These are phyloP conservation scores for Mangifera indica DNA, from an alignment of 345 rosid genomes.

Conservation along the genomic window DNA sequence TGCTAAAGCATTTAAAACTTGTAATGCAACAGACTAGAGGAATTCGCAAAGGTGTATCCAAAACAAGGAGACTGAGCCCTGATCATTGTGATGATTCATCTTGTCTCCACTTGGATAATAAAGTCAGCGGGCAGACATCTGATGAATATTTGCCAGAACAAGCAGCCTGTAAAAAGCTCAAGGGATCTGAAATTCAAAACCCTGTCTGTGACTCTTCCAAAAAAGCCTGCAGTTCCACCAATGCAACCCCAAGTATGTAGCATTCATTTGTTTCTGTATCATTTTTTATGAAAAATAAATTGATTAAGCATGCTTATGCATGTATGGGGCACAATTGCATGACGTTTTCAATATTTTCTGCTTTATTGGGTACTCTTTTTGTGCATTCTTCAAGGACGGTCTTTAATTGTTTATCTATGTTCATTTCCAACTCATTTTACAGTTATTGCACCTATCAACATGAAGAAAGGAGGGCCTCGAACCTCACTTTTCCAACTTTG, in stretches of 20 bases:
- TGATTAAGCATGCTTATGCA: neutral
- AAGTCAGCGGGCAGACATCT: slow-evolving; percentile 10
- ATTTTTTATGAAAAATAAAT: neutral
- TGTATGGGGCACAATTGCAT: neutral
- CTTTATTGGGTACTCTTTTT: neutral
- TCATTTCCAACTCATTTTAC: slow-evolving; percentile 16
- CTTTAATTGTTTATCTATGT: neutral
- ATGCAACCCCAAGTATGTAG: slow-evolving; percentile 38
- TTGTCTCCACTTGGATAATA: neutral
- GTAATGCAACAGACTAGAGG: slow-evolving; percentile 50
- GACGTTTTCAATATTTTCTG: neutral
- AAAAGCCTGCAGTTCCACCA: slow-evolving; percentile 11
- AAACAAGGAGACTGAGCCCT: slow-evolving; percentile 34
- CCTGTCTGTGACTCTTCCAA: slow-evolving; percentile 11
- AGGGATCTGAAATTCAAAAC: slow-evolving; percentile 20
- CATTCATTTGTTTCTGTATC: neutral
- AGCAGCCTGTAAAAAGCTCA: slow-evolving; percentile 31
- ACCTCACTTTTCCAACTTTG: slow-evolving; percentile 63
- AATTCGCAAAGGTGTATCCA: slow-evolving; percentile 39
- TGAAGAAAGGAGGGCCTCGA: slow-evolving; percentile 87
- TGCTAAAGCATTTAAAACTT: slow-evolving; percentile 16
- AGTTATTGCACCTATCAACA: slow-evolving; percentile 58
- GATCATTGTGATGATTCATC: slow-evolving; percentile 13
- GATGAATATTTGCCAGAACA: slow-evolving; percentile 24
- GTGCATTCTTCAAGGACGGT: neutral